Evolutionary conservation across 2,329 filamentous ascomycete species (phyloP).

Genomic region (Cordyceps pruinosa): DNA sequence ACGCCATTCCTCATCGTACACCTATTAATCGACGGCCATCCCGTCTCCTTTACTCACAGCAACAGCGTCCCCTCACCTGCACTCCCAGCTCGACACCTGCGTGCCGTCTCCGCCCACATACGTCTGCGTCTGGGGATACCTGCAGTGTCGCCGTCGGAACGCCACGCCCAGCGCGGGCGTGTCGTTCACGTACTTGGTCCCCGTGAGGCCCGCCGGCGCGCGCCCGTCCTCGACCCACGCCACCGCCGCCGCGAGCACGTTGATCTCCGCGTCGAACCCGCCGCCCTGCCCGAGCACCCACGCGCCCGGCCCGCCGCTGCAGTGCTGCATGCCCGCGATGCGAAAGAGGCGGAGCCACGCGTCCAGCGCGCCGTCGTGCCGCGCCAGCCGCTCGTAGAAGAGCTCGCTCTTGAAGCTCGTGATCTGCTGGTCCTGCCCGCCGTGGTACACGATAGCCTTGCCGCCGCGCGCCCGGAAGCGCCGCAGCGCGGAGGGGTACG

Average conservation of each 20-base stretch:
- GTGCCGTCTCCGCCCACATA: neutral
- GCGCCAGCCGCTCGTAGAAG: constrained; percentile 13
- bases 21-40: neutral
- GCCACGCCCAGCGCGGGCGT: neutral
- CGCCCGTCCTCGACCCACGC: constrained; percentile 37
- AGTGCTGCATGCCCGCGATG: constrained; percentile 46
- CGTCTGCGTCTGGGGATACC: constrained; percentile 3
- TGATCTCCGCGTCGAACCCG: constrained; percentile 29
- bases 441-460: constrained; percentile 42
- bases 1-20: too few species aligned
- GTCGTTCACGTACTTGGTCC: constrained; percentile 6
- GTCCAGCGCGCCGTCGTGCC: constrained; percentile 26
- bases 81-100: neutral
- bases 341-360: constrained; percentile 44
- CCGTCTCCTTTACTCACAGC: too few species aligned
- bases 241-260: constrained; percentile 39
- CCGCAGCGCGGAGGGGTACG: constrained; percentile 33
- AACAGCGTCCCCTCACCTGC: neutral
- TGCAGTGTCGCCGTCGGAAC: constrained; percentile 4
- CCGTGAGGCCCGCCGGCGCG: constrained; percentile 29
- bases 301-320: constrained; percentile 37
- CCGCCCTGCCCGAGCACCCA: constrained; percentile 22
- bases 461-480: constrained; percentile 32
- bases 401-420: constrained; percentile 21
- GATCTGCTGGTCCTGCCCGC: constrained; percentile 34